Evolutionary conservation across 1,284 basidiomycete species (phyloP).

Genomic region (Porodaedalea pini): DNA sequence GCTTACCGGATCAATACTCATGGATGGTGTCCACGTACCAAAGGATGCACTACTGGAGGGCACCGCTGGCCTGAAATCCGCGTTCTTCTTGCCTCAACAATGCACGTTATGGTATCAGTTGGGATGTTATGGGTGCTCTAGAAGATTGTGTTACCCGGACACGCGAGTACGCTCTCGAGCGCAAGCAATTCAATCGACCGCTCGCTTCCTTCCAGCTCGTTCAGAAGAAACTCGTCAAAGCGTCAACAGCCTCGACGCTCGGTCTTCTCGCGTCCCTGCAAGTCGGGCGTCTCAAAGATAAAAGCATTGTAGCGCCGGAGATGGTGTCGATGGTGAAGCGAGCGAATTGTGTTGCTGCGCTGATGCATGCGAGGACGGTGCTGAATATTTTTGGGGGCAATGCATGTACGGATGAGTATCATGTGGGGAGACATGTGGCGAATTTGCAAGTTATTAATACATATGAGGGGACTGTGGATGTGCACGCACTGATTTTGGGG

Average conservation of each 20-base stretch:
- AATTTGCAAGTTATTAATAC: constrained; percentile 92
- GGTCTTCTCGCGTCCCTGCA: constrained; percentile 81
- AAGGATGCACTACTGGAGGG: no score
- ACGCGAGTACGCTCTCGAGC: constrained; percentile 83
- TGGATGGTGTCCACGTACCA: constrained; percentile 50
- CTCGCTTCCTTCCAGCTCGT: constrained; percentile 93
- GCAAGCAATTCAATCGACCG: constrained; percentile 86
- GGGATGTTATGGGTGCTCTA: constrained; percentile 91
- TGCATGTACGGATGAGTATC: constrained; percentile 87
- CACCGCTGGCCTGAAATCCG: no score
- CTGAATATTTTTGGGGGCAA: constrained; percentile 92
- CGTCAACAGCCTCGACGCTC: constrained; percentile 79
- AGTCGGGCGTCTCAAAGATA: constrained; percentile 88
- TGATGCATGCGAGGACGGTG: constrained; percentile 73
- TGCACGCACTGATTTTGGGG: constrained; percentile 85
- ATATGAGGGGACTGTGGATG: constrained; percentile 83
- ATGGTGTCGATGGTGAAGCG: constrained; percentile 95
- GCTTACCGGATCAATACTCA: constrained; percentile 89
- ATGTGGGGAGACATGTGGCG: constrained; percentile 85
- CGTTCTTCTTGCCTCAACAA: constrained; percentile 91
- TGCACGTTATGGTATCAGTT: constrained; percentile 86
- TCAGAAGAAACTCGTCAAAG: constrained; percentile 97
- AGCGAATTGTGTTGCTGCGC: constrained; percentile 93
- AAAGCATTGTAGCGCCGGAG: constrained; percentile 69
- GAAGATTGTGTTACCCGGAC: constrained; percentile 86